These are phyloP conservation scores for Dimocarpus longan DNA, from an alignment of 345 rosid genomes.

Conservation along the genomic window DNA sequence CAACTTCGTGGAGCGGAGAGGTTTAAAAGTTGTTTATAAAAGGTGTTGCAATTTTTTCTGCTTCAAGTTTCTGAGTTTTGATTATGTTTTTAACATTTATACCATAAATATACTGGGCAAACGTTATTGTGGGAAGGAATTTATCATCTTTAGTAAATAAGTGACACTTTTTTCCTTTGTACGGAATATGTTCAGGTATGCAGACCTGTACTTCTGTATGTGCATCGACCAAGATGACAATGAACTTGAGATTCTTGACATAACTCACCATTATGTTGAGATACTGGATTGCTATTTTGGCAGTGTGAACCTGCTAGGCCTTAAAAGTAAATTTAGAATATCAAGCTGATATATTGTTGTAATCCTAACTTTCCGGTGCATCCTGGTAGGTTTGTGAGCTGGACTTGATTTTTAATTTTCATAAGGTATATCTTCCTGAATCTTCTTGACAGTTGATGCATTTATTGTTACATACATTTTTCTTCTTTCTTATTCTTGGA, in stretches of 20 bases:
- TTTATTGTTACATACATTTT: not conserved
- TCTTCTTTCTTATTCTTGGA: not conserved
- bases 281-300: slow-evolving; percentile 59
- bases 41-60: slow-evolving; percentile 26
- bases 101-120: not conserved
- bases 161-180: not conserved
- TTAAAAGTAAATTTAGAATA: not conserved
- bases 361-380: not conserved
- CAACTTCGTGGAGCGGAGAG: slow-evolving; percentile 65
- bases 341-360: not conserved
- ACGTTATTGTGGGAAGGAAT: not conserved
- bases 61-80: not conserved
- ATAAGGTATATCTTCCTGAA: slow-evolving; percentile 38
- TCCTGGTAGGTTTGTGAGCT: slow-evolving; percentile 57
- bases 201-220: slow-evolving; percentile 67
- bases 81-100: not conserved
- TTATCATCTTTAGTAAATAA: not conserved
- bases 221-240: slow-evolving; percentile 59
- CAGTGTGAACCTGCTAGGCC: slow-evolving; percentile 36
- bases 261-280: slow-evolving; percentile 62
- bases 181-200: slow-evolving; percentile 41
- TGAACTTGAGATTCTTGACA: slow-evolving; percentile 53
- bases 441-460: not conserved
- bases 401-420: slow-evolving; percentile 69
- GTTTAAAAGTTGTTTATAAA: slow-evolving; percentile 53